Evolutionary conservation across 768 basidiomycete species (phyloP).

Genomic region (Hygrophoropsis aurantiaca): DNA sequence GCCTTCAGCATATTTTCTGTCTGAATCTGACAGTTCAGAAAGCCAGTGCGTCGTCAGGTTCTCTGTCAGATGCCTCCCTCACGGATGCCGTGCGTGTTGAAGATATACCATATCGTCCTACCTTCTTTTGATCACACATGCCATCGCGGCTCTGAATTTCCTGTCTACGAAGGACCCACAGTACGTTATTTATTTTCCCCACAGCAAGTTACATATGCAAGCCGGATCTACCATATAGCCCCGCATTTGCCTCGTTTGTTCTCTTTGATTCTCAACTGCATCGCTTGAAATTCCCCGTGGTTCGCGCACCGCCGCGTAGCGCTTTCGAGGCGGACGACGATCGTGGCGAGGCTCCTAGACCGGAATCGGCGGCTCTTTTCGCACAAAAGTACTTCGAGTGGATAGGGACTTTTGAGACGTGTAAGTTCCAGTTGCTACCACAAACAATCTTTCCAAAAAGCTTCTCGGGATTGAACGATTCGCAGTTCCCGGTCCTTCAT

Average conservation of each 20-base stretch:
- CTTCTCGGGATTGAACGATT: too few species aligned
- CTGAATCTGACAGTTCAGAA: constrained; percentile 17
- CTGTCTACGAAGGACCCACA: constrained; percentile 27
- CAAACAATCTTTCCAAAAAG: too few species aligned
- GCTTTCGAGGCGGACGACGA: constrained; percentile 14
- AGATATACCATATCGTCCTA: constrained; percentile 49
- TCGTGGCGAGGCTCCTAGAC: constrained; percentile 19
- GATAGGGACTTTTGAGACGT: constrained; percentile 42
- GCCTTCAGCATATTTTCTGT: constrained; percentile 53
- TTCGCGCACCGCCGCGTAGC: constrained; percentile 26
- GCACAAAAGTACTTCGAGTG: constrained; percentile 58
- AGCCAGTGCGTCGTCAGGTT: constrained; percentile 17
- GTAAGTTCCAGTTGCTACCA: constrained; percentile 27
- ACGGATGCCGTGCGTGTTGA: constrained; percentile 8
- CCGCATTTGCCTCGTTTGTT: constrained; percentile 36
- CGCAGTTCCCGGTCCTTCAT: too few species aligned
- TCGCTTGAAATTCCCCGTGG: constrained; percentile 48
- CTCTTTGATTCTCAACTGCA: constrained; percentile 64
- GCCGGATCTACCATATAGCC: constrained; percentile 8
- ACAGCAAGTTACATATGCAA: not conserved
- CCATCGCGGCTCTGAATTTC: constrained; percentile 40
- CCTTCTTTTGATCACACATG: constrained; percentile 46
- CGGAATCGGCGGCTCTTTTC: constrained; percentile 39
- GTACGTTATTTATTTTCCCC: constrained; percentile 13
- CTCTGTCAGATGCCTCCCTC: not conserved